These are phyloP conservation scores for Cytospora piceae DNA, from an alignment of 2,329 filamentous ascomycete species.

Conservation along the genomic window DNA sequence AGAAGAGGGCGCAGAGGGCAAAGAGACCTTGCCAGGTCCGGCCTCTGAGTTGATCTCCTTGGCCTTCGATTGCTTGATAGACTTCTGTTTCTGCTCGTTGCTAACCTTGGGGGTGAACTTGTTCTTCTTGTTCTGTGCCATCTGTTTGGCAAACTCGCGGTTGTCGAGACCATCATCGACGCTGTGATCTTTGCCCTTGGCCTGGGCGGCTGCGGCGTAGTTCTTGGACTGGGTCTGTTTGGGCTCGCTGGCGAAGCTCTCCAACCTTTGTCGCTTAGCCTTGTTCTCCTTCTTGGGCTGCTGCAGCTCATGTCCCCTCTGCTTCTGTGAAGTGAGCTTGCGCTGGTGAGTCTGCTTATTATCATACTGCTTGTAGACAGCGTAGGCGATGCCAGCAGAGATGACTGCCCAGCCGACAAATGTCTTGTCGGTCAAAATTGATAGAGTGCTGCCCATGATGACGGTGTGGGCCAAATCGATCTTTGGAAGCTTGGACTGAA, in stretches of 20 bases:
- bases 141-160: constrained; percentile 75
- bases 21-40: constrained; percentile 55
- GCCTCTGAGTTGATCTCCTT: constrained; percentile 52
- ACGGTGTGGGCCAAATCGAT: constrained; percentile 4
- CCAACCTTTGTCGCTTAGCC: constrained; percentile 46
- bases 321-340: constrained; percentile 35
- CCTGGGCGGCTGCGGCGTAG: constrained; percentile 38
- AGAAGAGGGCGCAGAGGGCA: constrained; percentile 68
- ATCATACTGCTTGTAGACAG: constrained; percentile 32
- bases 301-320: constrained; percentile 38
- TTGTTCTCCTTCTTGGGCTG: constrained; percentile 44
- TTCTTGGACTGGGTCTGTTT: constrained; percentile 35
- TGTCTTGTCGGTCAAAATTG: constrained; percentile 35
- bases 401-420: constrained; percentile 41
- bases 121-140: constrained; percentile 70
- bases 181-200: constrained; percentile 45
- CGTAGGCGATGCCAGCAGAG: constrained; percentile 34
- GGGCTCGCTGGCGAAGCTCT: constrained; percentile 42
- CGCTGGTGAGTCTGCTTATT: constrained; percentile 35
- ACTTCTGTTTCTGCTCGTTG: constrained; percentile 68
- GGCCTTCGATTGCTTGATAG: constrained; percentile 70
- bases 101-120: constrained; percentile 58
- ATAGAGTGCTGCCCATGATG: constrained; percentile 43
- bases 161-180: constrained; percentile 67
- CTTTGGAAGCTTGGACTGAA: constrained; percentile 4